Base-by-base conservation (phyloP, 331 rosid genomes). In the Malus hybrid region DNA sequence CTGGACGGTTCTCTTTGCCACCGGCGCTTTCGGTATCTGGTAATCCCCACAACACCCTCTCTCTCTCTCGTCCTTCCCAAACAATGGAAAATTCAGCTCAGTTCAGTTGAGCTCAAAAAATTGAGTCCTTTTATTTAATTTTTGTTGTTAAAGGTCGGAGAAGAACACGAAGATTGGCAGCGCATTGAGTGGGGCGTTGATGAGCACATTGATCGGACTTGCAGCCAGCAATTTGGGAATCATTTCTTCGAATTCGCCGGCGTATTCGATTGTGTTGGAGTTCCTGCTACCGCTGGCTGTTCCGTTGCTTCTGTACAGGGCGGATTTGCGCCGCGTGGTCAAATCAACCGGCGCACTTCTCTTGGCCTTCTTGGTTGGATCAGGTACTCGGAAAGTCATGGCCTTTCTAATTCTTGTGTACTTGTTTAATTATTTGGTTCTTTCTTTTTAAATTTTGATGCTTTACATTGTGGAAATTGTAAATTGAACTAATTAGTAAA, bases 1-100 rank as follows among this genome's bases (percentile, higher is more conserved):
- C 81, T 89, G 90, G 91, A 84, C 93, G 26, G 73, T 78, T 70
- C 85, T 89, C 80, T 89, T 89, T 76, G 75, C 93, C 79, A 71
- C 83, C 19, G 93, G 93, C 50, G 88, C 97, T 61, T 87, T 91
- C 71, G 93, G 91, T 77, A 67, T 86, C 75, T 89, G 97, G 97
- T 89, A 80, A 75, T 61, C 36, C 48, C 48, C 14, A 42, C 48
- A 42, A 42, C 48, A 10, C 48, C 12, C 48, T 3, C 48, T 10
- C 48, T 10, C 48, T 42, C 48, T 28, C 29, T 28, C 29, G 48
- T 10, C 13, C 48, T 42, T 42, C 48, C 48, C 48, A 42, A 61
- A 4, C 28, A 57, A 57, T 0, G 26, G 13, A 57, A 5, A 24
- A 0, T 61, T 61, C 36, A 58, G 74, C 36, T 50, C 6, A 63